These are phyloP conservation scores for Trypanosoma congolense DNA, from an alignment of 208 protist genomes.

Conservation along the genomic window DNA sequence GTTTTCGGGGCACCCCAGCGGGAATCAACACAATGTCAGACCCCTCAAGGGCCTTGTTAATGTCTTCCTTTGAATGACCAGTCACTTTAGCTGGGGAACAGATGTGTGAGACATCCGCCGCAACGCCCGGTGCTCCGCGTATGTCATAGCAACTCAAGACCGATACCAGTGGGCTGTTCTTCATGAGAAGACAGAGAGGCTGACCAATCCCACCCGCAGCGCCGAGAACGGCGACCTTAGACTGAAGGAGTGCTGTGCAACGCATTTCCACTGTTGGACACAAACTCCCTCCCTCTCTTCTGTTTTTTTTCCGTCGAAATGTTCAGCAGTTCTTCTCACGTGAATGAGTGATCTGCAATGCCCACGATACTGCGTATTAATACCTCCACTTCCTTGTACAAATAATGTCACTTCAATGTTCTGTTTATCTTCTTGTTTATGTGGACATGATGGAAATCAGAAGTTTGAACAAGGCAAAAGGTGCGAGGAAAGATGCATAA, in stretches of 20 bases:
- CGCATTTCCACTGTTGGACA: constrained; percentile 14
- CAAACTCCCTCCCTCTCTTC: too few relatives aligned
- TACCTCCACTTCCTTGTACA: background rate
- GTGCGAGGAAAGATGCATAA: too few relatives aligned
- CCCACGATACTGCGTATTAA: background rate
- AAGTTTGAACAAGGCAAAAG: too few relatives aligned
- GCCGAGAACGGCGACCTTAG: constrained; percentile 89
- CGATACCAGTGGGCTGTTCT: constrained; percentile 67
- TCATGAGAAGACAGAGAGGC: constrained; percentile 93
- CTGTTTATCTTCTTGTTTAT: background rate
- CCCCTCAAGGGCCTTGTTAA: constrained; percentile 65
- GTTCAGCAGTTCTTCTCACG: background rate
- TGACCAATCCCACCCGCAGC: constrained; percentile 95
- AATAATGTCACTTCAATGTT: constrained; percentile 2
- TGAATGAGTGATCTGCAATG: background rate
- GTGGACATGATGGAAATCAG: too few relatives aligned
- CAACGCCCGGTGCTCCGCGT: constrained; percentile 73
- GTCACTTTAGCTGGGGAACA: constrained; percentile 67
- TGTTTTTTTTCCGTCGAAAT: too few relatives aligned
- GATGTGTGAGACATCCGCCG: constrained; percentile 88
- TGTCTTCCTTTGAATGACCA: constrained; percentile 60
- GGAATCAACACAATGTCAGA: constrained; percentile 90
- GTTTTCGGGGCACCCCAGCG: constrained; percentile 94
- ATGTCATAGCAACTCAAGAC: constrained; percentile 91
- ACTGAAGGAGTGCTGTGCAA: constrained; percentile 1